phyloP scores from a whole-genome alignment of 148 eudicot species.

The Fagopyrum homotropicum region DNA sequence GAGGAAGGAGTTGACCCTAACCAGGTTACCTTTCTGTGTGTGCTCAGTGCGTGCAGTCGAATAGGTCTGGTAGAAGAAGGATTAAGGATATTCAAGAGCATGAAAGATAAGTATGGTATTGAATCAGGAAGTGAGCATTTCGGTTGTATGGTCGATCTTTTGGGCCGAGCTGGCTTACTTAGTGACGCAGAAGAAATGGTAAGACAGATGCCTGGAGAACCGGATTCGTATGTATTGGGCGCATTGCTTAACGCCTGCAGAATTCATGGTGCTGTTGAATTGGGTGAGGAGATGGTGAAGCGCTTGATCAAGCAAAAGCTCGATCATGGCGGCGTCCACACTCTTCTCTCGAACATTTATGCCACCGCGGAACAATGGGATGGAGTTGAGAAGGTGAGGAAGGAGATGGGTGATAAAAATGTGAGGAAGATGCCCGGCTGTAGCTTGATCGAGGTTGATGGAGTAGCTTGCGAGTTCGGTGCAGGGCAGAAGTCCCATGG shows the following conservation, averaged over 20 bases:
- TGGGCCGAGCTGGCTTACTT: conserved; percentile 56
- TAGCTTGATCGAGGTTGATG: conserved; percentile 54
- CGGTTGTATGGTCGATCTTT: conserved; percentile 65
- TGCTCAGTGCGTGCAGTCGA: conserved; percentile 50
- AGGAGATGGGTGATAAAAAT: conserved; percentile 38
- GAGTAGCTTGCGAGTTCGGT: conserved; percentile 45
- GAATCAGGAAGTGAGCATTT: conserved; percentile 51
- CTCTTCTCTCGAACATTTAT: conserved; percentile 63
- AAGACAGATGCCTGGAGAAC: conserved; percentile 39
- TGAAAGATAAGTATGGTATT: conserved; percentile 37
- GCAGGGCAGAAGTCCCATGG: conserved; percentile 34
- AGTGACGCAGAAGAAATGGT: conserved; percentile 44
- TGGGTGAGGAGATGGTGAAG: conserved; percentile 39
- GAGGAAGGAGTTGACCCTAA: conserved; percentile 44
- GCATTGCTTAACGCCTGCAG: conserved; percentile 62
- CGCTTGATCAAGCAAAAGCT: conserved; percentile 26
- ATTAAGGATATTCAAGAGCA: conserved; percentile 41
- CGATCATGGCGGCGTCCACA: conserved; percentile 42
- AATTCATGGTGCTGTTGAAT: conserved; percentile 34
- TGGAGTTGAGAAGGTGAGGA: conserved; percentile 41
- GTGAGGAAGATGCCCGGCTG: conserved; percentile 60
- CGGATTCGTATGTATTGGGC: conserved; percentile 51
- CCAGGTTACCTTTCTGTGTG: conserved; percentile 47
- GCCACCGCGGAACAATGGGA: conserved; percentile 55
- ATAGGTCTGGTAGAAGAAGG: conserved; percentile 58